These are phyloP conservation scores for Nectriaceae sp. DNA, from an alignment of 2,329 filamentous ascomycete species.

Conservation along the genomic window DNA sequence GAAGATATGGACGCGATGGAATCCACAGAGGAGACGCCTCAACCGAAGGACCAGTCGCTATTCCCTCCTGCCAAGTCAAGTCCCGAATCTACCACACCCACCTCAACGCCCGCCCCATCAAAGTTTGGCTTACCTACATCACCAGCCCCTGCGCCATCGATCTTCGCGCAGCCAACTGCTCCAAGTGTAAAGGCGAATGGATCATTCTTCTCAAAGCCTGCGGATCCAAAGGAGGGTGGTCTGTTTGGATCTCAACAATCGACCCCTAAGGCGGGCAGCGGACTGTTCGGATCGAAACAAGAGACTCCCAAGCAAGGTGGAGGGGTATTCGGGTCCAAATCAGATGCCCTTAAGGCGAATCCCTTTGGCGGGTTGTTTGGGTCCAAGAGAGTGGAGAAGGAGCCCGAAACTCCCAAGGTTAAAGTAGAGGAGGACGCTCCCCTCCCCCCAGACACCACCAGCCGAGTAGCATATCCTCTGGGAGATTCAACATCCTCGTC, in stretches of 20 bases:
- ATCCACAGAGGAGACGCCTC: constrained; percentile 35
- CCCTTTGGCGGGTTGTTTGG: constrained; percentile 27
- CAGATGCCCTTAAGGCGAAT: constrained; percentile 21
- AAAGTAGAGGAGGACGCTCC: constrained; percentile 41
- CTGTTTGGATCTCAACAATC: constrained; percentile 25
- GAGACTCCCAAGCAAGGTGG: constrained; percentile 30
- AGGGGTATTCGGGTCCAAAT: constrained; percentile 22
- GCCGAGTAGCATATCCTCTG: constrained; percentile 51
- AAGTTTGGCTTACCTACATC: constrained; percentile 46
- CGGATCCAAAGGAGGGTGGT: constrained; percentile 25
- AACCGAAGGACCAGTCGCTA: constrained; percentile 36
- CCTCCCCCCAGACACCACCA: constrained; percentile 57
- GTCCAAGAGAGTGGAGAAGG: constrained; percentile 15
- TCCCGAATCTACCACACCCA: constrained; percentile 49
- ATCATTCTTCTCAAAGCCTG: constrained; percentile 31
- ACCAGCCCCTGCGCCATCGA: constrained; percentile 32
- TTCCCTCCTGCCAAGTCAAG: constrained; percentile 27
- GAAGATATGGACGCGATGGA: constrained; percentile 53
- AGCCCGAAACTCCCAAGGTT: constrained; percentile 33
- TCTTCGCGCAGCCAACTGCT: constrained; percentile 39
- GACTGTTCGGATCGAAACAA: constrained; percentile 26
- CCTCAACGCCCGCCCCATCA: constrained; percentile 51
- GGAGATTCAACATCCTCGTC: constrained; percentile 57
- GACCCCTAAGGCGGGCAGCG: constrained; percentile 13
- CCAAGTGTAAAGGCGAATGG: constrained; percentile 16